Evolutionary conservation across 2,329 filamentous ascomycete genomes (phyloP).

Genomic region (Colletotrichum sp.): DNA sequence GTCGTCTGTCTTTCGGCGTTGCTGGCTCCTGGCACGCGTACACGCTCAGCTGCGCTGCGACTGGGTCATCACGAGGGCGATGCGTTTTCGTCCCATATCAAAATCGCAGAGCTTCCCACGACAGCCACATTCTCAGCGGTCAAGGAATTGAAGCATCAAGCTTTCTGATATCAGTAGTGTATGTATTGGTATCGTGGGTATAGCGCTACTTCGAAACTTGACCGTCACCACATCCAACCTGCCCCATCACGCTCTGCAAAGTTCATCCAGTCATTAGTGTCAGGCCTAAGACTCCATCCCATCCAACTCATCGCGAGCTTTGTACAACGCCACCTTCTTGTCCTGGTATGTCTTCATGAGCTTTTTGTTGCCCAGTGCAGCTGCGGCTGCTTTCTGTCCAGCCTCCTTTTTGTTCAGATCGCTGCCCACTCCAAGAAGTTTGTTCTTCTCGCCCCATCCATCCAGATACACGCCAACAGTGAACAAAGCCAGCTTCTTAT

Average conservation of each 20-base stretch:
- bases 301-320: not conserved
- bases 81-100: not conserved
- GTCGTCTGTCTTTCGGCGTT: constrained; percentile 1
- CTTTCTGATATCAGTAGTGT: not conserved
- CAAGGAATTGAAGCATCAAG: not conserved
- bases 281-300: not conserved
- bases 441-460: constrained; percentile 70
- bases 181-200: not conserved
- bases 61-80: not conserved
- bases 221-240: not conserved
- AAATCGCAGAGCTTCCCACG: not conserved
- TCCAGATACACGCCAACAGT: constrained; percentile 69
- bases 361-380: constrained; percentile 70
- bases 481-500: constrained; percentile 60
- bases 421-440: constrained; percentile 66
- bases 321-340: constrained; percentile 51
- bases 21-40: not conserved
- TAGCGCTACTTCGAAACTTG: not conserved
- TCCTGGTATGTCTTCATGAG: constrained; percentile 55
- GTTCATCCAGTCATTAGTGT: not conserved
- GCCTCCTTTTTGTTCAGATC: constrained; percentile 74
- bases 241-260: not conserved
- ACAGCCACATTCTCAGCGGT: not conserved
- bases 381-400: constrained; percentile 67
- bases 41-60: not conserved